Evolutionary conservation across 106 monocot genomes (phyloP).

Genomic region (Cymbidium sinense): DNA sequence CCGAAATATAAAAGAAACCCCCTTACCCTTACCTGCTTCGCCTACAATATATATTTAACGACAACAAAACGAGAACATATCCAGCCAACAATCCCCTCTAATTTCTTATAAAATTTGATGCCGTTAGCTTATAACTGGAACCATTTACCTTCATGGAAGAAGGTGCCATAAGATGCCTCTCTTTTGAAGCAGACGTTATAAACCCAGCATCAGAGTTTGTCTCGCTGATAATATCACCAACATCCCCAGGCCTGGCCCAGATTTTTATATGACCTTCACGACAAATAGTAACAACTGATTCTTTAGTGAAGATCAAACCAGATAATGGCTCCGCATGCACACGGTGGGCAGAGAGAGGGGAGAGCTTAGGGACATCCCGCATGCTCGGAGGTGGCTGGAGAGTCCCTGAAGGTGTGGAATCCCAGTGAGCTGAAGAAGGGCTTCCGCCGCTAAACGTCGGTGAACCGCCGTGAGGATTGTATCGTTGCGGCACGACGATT

Average conservation of each 20-base stretch:
- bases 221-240: constrained; percentile 20
- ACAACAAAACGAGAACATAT: too few species aligned
- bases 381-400: constrained; percentile 59
- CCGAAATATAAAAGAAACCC: neutral
- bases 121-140: constrained; percentile 24
- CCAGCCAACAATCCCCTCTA: neutral
- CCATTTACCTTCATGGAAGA: constrained; percentile 8
- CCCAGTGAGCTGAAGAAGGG: constrained; percentile 42
- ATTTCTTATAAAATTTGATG: constrained; percentile 20
- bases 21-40: neutral
- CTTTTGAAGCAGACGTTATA: constrained; percentile 13
- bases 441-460: constrained; percentile 59
- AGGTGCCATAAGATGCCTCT: constrained; percentile 9
- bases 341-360: constrained; percentile 47
- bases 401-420: constrained; percentile 35
- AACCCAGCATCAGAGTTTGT: constrained; percentile 10
- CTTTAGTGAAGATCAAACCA: constrained; percentile 34
- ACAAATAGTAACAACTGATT: constrained; percentile 46
- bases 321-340: constrained; percentile 48
- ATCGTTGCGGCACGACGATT: constrained; percentile 36
- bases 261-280: constrained; percentile 51
- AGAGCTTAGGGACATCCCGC: constrained; percentile 53
- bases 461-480: constrained; percentile 41
- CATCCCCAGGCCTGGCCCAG: constrained; percentile 44
- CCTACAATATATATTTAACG: too few species aligned